Conservation (phyloP, 2,329 filamentous ascomycete species). For the Stagonosporopsis rhizophila region DNA sequence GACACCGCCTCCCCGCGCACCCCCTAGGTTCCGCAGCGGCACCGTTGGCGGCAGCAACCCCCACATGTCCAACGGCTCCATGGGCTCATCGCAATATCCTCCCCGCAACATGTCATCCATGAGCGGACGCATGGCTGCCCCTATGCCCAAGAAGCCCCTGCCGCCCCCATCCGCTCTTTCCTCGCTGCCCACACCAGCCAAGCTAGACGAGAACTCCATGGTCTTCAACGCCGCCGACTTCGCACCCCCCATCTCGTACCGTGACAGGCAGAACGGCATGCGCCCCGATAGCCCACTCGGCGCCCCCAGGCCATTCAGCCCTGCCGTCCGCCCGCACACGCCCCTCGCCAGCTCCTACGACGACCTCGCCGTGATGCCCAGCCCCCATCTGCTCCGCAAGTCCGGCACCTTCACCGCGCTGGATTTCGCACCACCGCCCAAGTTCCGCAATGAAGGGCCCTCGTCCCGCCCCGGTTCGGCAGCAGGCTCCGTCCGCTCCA, state of each 20-base stretch:
- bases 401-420: constrained; percentile 79
- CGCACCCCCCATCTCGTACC: constrained; percentile 71
- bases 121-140: constrained; percentile 44
- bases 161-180: constrained; percentile 77
- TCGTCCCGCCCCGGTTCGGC: constrained; percentile 48
- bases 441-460: constrained; percentile 63
- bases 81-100: constrained; percentile 54
- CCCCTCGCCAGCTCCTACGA: constrained; percentile 86
- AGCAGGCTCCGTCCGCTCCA: constrained; percentile 66
- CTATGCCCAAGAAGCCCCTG: constrained; percentile 61
- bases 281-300: constrained; percentile 66
- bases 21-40: constrained; percentile 60
- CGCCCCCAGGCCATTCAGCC: constrained; percentile 71
- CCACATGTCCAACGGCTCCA: constrained; percentile 58
- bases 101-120: constrained; percentile 53
- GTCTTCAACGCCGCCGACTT: constrained; percentile 81
- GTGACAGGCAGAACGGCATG: constrained; percentile 72
- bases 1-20: constrained; percentile 84
- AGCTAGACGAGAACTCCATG: constrained; percentile 77
- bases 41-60: constrained; percentile 36
- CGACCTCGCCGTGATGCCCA: constrained; percentile 83
- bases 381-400: constrained; percentile 80
- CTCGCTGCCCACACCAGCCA: constrained; percentile 83
- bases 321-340: constrained; percentile 74
- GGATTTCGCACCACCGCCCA: constrained; percentile 81